Evolutionary conservation across 2,329 filamentous ascomycete genomes (phyloP), one percentile per base, ranked within the genome.

Genomic region (Phialophora expanda): DNA sequence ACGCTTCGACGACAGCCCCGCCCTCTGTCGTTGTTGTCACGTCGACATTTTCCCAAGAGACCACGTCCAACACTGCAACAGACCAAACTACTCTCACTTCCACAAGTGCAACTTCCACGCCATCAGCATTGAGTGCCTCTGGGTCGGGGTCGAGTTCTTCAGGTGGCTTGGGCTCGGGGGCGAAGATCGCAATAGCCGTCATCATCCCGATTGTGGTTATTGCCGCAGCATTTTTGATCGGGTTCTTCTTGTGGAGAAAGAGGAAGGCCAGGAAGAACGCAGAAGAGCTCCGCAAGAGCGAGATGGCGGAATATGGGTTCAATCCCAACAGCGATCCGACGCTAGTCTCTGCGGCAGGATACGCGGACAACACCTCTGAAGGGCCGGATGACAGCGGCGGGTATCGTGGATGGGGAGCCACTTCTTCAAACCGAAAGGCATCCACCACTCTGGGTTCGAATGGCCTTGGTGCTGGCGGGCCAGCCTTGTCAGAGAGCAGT

Each of bases 321-420:
- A 98, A 98, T 77, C 95, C 95, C n/a, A 98, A 98, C 79, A 89
- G 93, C 66, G 93, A 97, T 75, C 92, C 93, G 0, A 92, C 90
- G 0, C 83, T 97, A 12, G 87, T 84, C 9, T 82, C 86, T 17
- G 82, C 74, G 8, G 77, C 75, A 34, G 78, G 76, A 48, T 81
- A 81, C 57, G 78, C 75, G 8, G 86, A 85, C 61, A 85, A 84
- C 61, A 80, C 85, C 50, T 88, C 88, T 72, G 88, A 94, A 76
- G 93, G 93, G 89, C 85, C 87, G 65, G 91, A 97, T 75, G 90
- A 92, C 69, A 85, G 86, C 65, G 86, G 87, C 1, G 94, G 94
- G 56, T 99, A 99, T 80, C 89, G 95, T 71, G 95, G 95, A 71
- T 99, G 95, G 95, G 94, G 94, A 62, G 90, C 90, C 59, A 89